Evolutionary conservation across 768 basidiomycete species (phyloP).

Genomic region (Amanita inopinata): DNA sequence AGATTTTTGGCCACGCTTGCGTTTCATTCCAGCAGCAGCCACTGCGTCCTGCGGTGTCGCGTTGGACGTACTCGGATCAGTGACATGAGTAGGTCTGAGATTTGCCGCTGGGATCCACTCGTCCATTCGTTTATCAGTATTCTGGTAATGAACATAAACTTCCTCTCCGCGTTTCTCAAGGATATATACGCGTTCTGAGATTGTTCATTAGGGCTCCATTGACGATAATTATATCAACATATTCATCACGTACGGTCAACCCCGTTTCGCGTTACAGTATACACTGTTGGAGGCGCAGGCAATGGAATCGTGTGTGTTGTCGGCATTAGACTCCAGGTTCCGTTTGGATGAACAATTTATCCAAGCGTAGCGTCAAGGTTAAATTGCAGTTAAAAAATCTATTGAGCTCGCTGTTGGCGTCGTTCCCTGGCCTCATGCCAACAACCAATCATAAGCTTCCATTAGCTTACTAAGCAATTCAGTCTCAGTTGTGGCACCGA

Average conservation of each 20-base stretch:
- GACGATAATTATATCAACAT: constrained; percentile 7
- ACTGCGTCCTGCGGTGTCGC: constrained; percentile 7
- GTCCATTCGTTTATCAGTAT: constrained; percentile 63
- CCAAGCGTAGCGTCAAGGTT: no score
- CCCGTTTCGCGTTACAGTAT: constrained; percentile 25
- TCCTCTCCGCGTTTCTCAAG: constrained; percentile 40
- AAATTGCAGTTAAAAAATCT: no score
- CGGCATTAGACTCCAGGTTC: no score
- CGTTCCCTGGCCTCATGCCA: no score
- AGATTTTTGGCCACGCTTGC: constrained; percentile 11
- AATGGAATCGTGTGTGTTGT: constrained; percentile 20
- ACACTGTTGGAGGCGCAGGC: constrained; percentile 18
- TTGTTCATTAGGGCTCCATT: constrained; percentile 7
- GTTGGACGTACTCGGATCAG: constrained; percentile 26
- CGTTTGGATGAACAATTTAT: no score
- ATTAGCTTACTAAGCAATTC: no score
- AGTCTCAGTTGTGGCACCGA: no score
- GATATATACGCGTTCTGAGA: constrained; percentile 39
- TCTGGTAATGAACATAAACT: constrained; percentile 65
- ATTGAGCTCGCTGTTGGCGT: no score
- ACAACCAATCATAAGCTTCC: no score
- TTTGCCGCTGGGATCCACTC: constrained; percentile 53
- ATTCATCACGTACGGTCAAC: constrained; percentile 23
- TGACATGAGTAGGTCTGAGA: constrained; percentile 16
- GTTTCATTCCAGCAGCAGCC: constrained; percentile 8